Base-by-base conservation (phyloP, 768 basidiomycete species). In the Clavulina sp. region DNA sequence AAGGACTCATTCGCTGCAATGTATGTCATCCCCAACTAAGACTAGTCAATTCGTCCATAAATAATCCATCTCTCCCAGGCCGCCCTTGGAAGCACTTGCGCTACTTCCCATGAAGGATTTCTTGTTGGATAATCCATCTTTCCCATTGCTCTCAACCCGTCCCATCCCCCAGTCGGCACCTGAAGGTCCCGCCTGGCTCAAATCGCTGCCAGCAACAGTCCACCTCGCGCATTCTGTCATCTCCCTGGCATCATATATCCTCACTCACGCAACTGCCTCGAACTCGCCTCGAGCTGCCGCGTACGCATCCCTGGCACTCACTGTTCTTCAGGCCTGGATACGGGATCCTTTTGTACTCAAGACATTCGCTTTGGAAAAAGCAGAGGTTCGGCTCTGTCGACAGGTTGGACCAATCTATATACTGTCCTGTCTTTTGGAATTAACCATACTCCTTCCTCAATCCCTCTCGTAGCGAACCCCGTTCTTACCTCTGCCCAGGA, bases 91-190 rank as follows among this genome's bases (percentile, higher is more conserved):
- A 6, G 69, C 72, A 40, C 72, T 78, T 4, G 65, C 75, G 4
- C 62, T 82, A 31, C 67, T 82, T 13, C 71, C 80, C 2, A 52
- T 81, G 5, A 77, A 76, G 52, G 81, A 84, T 62, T 75, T 80
- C 50, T 58, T 78, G 1, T 66, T 67, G 50, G 62, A 68, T 23
- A 82, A 79, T 49, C 60, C 64, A 1, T 54, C 64, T 4, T 81
- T 82, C 58, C 57, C 67, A 0, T 60, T 67, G n/a, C 63, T 77
- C 6, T 60, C 81, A 4, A 52, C 71, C 44, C 48, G 32, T 1
- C 32, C 48, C 1, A 13, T 46, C 24, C 24, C 43, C 7, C 13
- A 28, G 24, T 23, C 26, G 24, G 24, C 7, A 9, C 9, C 7
- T 46, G 13, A 7, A 46, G 68, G 71, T 38, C 34, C 34, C 34